These are phyloP conservation scores for Decorospora gaudefroyi DNA, from an alignment of 2,329 filamentous ascomycete genomes.

Conservation along the genomic window DNA sequence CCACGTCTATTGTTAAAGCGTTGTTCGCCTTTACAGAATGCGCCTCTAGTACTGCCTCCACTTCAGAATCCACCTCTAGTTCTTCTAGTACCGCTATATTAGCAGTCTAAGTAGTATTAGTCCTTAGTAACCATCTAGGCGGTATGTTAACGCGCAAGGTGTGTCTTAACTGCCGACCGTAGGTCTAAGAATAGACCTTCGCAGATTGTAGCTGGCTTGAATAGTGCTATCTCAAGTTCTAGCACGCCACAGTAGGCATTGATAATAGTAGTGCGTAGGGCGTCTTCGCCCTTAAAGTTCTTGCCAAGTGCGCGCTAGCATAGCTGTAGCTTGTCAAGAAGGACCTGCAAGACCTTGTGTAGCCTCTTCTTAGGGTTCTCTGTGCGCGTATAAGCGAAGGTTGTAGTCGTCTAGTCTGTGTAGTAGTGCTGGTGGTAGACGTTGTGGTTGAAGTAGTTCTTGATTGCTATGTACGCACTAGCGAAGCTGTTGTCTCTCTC, in stretches of 20 bases:
- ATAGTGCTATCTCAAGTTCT: not conserved
- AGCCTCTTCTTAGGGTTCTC: conserved; percentile 1
- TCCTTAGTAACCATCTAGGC: not conserved
- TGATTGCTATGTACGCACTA: not conserved
- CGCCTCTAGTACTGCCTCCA: not conserved
- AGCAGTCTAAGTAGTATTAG: not conserved
- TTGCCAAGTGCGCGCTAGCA: not conserved
- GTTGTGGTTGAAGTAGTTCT: not conserved
- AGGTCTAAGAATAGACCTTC: not conserved
- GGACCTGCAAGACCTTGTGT: not conserved
- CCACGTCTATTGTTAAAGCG: not conserved
- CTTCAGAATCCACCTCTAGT: not conserved
- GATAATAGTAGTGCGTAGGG: not conserved
- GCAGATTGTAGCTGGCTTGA: not conserved
- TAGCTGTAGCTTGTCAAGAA: conserved; percentile 7
- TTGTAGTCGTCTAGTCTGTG: not conserved
- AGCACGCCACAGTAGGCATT: not conserved
- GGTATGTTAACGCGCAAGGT: not conserved
- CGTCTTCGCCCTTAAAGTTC: not conserved
- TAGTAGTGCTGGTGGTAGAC: not conserved
- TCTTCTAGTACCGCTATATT: not conserved
- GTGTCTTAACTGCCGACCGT: not conserved
- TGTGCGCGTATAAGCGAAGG: not conserved
- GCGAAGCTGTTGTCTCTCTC: not conserved
- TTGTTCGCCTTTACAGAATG: not conserved